Percentiles rank a stretch among this genome's conserved stretches.
Conservation (phyloP, 2,329 filamentous ascomycete species). For the Balansia obtecta region DNA sequence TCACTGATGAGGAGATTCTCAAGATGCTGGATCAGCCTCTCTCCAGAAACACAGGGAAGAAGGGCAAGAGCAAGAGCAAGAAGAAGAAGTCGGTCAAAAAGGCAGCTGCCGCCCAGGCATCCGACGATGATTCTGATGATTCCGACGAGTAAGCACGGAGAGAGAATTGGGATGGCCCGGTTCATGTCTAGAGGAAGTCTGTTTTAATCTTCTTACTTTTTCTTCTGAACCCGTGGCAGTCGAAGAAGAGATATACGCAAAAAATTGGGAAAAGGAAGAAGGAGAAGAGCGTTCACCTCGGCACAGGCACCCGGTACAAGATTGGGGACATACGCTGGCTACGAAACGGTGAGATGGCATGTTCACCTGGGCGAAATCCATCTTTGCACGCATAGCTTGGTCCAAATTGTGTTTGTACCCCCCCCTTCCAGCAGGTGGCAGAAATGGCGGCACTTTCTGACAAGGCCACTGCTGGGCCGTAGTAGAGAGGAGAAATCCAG, state of each 20-base stretch:
- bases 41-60: constrained; percentile 77
- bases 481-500: not conserved
- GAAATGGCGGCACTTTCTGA: not conserved
- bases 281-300: not conserved
- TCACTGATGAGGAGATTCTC: constrained; percentile 87
- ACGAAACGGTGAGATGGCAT: not conserved
- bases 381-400: not conserved
- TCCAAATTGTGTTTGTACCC: not conserved
- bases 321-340: not conserved
- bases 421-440: not conserved
- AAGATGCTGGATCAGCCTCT: constrained; percentile 87
- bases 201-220: too few relatives aligned
- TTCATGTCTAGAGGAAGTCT: not conserved
- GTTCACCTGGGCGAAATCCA: not conserved
- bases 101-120: constrained; percentile 22
- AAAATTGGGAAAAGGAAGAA: not conserved
- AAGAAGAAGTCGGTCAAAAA: constrained; percentile 48
- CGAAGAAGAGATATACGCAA: not conserved
- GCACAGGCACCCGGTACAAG: not conserved
- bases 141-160: constrained; percentile 9
- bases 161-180: not conserved
- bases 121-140: constrained; percentile 24
- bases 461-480: not conserved
- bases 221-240: not conserved
- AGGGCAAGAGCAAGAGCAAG: constrained; percentile 73